Conservation (phyloP, 2,329 filamentous ascomycete genomes). For the Dryadomyces quercus-mongolicae region DNA sequence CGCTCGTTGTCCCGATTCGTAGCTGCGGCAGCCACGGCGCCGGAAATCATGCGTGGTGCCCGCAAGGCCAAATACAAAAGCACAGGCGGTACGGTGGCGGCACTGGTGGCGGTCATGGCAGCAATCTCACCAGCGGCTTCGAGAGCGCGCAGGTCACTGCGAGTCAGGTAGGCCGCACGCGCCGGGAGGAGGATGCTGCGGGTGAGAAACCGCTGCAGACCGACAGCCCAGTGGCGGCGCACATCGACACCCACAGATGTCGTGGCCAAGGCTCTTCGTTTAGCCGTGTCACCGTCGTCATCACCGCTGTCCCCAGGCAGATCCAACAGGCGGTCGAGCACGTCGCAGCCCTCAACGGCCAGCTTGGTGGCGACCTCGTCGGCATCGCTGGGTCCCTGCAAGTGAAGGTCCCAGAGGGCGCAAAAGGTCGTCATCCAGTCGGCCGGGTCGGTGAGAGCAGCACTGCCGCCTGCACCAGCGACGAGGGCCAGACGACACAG, state of each 20-base stretch:
- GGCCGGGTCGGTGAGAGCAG: constrained; percentile 22
- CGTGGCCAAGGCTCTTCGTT: not conserved
- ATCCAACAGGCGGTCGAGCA: constrained; percentile 29
- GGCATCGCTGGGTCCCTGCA: constrained; percentile 34
- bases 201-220: constrained; percentile 36
- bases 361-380: constrained; percentile 35
- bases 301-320: not conserved
- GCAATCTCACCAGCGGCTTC: not conserved
- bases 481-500: constrained; percentile 30
- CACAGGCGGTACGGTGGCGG: constrained; percentile 25
- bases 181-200: constrained; percentile 40
- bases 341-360: constrained; percentile 24
- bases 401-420: constrained; percentile 40
- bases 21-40: constrained; percentile 19
- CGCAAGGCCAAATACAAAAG: constrained; percentile 30
- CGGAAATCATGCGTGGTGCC: constrained; percentile 17
- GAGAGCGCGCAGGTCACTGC: constrained; percentile 17
- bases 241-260: constrained; percentile 14
- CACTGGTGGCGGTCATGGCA: not conserved
- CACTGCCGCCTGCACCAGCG: constrained; percentile 1
- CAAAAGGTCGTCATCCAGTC: constrained; percentile 35
- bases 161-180: constrained; percentile 32
- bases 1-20: constrained; percentile 22
- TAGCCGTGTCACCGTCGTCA: not conserved
- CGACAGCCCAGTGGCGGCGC: constrained; percentile 28